phyloP scores from a whole-genome alignment of 1,284 basidiomycete species.

The Tetrapyrgos nigripes region DNA sequence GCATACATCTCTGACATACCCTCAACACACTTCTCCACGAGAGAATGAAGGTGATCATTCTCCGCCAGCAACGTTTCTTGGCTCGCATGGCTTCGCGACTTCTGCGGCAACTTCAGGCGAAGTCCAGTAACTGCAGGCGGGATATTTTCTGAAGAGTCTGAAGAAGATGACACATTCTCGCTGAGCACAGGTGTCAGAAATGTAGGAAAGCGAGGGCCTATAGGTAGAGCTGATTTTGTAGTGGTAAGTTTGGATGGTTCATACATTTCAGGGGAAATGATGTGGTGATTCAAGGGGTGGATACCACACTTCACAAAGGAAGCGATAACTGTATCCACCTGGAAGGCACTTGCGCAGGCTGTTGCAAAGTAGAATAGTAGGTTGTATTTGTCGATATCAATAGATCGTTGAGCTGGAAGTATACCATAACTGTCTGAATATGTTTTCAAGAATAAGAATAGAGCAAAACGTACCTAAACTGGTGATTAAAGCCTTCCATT shows the following conservation, averaged over 20 bases:
- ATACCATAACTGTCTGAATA: neutral
- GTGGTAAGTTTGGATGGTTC: constrained; percentile 14
- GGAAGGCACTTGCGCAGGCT: constrained; percentile 20
- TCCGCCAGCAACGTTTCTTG: neutral
- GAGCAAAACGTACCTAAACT: constrained; percentile 17
- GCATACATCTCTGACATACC: neutral
- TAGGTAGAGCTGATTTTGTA: constrained; percentile 10
- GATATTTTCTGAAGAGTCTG: too few species aligned
- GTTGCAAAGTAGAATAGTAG: constrained; percentile 20
- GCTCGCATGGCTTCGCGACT: too few species aligned
- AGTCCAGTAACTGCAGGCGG: too few species aligned
- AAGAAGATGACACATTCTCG: too few species aligned
- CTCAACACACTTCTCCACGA: neutral
- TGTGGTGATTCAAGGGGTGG: constrained; percentile 21
- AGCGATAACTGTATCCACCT: constrained; percentile 16
- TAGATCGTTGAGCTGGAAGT: neutral
- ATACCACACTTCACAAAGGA: constrained; percentile 26
- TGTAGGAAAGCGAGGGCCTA: constrained; percentile 1
- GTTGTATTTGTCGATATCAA: constrained; percentile 19
- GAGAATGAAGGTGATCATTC: neutral
- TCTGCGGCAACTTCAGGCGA: too few species aligned
- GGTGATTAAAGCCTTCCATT: constrained; percentile 24
- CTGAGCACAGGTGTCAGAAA: neutral
- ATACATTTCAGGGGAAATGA: constrained; percentile 10
- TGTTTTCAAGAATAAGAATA: neutral